phyloP scores from a whole-genome alignment of 2,329 filamentous ascomycete genomes.

The Penicillium concentricum region DNA sequence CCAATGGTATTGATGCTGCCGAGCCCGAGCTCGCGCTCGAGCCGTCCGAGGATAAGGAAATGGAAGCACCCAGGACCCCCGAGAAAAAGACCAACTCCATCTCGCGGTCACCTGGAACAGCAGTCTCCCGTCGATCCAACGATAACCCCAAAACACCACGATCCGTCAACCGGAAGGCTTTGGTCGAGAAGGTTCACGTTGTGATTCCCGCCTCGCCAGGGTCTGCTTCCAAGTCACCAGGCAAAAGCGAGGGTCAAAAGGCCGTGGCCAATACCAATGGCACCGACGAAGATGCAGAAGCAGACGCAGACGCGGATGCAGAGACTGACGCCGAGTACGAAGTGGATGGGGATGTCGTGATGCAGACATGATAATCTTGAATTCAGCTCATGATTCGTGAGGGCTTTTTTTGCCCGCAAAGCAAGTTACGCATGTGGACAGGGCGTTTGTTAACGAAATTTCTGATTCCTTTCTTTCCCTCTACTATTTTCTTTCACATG shows the following conservation, averaged over 20 bases:
- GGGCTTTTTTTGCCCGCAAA: conserved; percentile 4
- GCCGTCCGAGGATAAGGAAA: conserved; percentile 5
- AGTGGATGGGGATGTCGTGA: conserved; percentile 28
- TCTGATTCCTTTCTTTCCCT: conserved; percentile 4
- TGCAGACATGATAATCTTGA: conserved; percentile 28
- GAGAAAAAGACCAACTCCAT: conserved; percentile 13
- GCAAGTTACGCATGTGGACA: conserved; percentile 25
- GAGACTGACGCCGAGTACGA: conserved; percentile 28
- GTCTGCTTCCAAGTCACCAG: conserved; percentile 16
- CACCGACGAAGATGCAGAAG: conserved; percentile 15
- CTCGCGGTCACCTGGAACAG: conserved; percentile 17
- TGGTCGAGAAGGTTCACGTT: conserved; percentile 27
- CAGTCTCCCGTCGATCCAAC: conserved; percentile 14
- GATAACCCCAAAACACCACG: conserved; percentile 16
- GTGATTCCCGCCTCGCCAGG: conserved; percentile 29
- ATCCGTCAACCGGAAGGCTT: conserved; percentile 21
- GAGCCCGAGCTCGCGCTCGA: background rate
- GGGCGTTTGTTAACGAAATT: conserved; percentile 22
- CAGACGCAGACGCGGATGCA: conserved; percentile 29
- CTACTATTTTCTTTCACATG: conserved; percentile 4
- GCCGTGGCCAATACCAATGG: conserved; percentile 18
- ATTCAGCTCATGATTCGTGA: conserved; percentile 1
- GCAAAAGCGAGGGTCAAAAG: conserved; percentile 12
- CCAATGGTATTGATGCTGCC: conserved; percentile 13
- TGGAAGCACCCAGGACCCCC: conserved; percentile 12